Evolutionary conservation across 2,329 filamentous ascomycete species (phyloP).

Genomic region (Colletotrichum orchidophilum): DNA sequence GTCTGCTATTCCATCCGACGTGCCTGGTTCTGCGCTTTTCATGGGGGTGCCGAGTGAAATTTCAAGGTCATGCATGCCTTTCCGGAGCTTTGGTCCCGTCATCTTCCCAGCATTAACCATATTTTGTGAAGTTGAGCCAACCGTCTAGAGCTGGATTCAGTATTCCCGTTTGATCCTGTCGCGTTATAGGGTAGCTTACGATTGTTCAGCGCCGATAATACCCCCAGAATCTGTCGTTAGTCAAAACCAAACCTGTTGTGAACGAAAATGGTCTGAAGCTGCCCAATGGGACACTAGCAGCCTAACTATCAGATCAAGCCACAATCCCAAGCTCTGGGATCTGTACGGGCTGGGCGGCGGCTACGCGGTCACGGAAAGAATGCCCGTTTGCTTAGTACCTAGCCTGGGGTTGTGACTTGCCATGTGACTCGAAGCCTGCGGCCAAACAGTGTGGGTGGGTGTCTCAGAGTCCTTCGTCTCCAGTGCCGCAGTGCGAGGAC

Average conservation of each 20-base stretch:
- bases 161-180: neutral
- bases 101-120: neutral
- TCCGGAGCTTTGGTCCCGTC: slow-evolving; percentile 8
- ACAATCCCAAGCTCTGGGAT: slow-evolving; percentile 21
- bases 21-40: neutral
- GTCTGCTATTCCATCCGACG: neutral
- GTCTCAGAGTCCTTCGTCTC: slow-evolving; percentile 20
- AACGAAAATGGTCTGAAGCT: neutral
- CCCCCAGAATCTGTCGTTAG: neutral
- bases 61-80: neutral
- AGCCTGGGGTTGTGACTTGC: slow-evolving; percentile 24
- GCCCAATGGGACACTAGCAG: slow-evolving; percentile 11
- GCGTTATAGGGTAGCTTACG: neutral
- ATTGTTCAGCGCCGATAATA: neutral
- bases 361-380: slow-evolving; percentile 24
- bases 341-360: neutral
- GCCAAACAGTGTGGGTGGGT: slow-evolving; percentile 33
- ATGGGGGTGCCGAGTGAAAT: neutral
- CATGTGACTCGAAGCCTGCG: slow-evolving; percentile 31
- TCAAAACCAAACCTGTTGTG: slow-evolving; percentile 12
- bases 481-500: slow-evolving; percentile 8
- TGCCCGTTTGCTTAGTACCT: slow-evolving; percentile 25
- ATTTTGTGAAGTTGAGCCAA: neutral
- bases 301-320: slow-evolving; percentile 20
- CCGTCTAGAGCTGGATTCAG: neutral